phyloP scores from a whole-genome alignment of 208 protist species.

The Leishmania tropica region DNA sequence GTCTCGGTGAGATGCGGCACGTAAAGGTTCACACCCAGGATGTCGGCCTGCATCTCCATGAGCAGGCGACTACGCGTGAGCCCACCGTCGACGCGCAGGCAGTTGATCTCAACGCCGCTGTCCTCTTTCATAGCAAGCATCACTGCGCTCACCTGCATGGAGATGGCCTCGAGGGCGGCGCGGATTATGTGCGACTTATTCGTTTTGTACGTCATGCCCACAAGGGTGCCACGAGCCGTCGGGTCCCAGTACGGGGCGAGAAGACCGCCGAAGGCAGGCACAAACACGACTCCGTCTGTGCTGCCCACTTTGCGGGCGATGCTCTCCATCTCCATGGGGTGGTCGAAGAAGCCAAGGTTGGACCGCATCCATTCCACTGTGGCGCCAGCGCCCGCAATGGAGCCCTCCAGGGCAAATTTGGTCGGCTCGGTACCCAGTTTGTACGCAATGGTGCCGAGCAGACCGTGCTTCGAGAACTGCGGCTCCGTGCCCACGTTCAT shows the following conservation, averaged over 20 bases:
- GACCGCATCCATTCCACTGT: slow-evolving; percentile 95
- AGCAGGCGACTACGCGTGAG: slow-evolving; percentile 90
- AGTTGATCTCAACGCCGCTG: slow-evolving; percentile 49
- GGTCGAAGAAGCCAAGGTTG: slow-evolving; percentile 90
- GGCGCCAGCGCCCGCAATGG: slow-evolving; percentile 92
- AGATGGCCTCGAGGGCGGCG: slow-evolving; percentile 90
- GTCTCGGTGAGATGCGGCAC: slow-evolving; percentile 76
- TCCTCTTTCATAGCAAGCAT: slow-evolving; percentile 87
- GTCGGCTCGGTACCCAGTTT: slow-evolving; percentile 79
- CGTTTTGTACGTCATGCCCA: slow-evolving; percentile 94
- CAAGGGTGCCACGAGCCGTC: slow-evolving; percentile 93
- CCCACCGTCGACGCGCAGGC: slow-evolving; percentile 96
- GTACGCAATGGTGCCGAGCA: slow-evolving; percentile 97
- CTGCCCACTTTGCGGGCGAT: slow-evolving; percentile 52
- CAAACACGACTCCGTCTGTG: slow-evolving; percentile 94
- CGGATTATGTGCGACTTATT: slow-evolving; percentile 83
- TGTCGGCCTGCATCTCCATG: slow-evolving; percentile 96
- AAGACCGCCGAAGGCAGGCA: slow-evolving; percentile 98
- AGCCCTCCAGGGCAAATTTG: slow-evolving; percentile 89
- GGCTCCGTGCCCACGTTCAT: slow-evolving; percentile 94
- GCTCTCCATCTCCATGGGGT: slow-evolving; percentile 65
- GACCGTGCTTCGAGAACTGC: slow-evolving; percentile 88
- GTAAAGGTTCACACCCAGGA: slow-evolving; percentile 72
- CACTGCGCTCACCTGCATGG: slow-evolving; percentile 91
- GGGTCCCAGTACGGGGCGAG: slow-evolving; percentile 97